A percentile compares a stretch with the other conserved stretches of the same genome.
Conservation (phyloP, 2,329 filamentous ascomycete species). For the Botryotinia narcissicola region DNA sequence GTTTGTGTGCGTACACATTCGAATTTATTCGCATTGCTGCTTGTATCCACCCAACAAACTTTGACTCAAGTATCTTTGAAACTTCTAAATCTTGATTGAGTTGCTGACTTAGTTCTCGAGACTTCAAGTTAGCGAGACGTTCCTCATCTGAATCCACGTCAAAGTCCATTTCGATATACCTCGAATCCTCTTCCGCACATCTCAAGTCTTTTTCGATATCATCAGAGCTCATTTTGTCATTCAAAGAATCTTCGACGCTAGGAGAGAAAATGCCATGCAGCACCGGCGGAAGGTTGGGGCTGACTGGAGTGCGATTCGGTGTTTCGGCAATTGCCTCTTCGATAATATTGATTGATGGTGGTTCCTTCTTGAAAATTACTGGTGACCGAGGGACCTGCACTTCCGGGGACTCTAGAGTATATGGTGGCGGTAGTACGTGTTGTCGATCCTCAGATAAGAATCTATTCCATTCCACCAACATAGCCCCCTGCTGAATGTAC, state of each 20-base stretch:
- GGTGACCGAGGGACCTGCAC: slow-evolving; percentile 1
- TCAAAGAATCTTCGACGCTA: background rate
- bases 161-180: background rate
- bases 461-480: background rate
- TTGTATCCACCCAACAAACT: background rate
- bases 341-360: background rate
- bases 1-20: background rate
- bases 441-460: background rate
- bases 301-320: background rate
- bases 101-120: slow-evolving; percentile 14
- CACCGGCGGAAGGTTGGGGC: background rate
- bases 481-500: background rate
- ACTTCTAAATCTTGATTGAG: background rate
- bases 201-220: background rate
- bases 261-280: background rate
- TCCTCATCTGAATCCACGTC: slow-evolving; percentile 13
- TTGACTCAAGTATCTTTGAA: background rate
- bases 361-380: background rate
- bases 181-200: background rate
- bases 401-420: background rate
- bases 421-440: background rate
- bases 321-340: slow-evolving; percentile 3
- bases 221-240: background rate
- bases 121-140: slow-evolving; percentile 2
- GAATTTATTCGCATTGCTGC: background rate